Percentiles rank a stretch among this genome's conserved stretches.
phyloP scores from a whole-genome alignment of 202 grass and related monocot species.

The Dendrocalamus latiflorus region DNA sequence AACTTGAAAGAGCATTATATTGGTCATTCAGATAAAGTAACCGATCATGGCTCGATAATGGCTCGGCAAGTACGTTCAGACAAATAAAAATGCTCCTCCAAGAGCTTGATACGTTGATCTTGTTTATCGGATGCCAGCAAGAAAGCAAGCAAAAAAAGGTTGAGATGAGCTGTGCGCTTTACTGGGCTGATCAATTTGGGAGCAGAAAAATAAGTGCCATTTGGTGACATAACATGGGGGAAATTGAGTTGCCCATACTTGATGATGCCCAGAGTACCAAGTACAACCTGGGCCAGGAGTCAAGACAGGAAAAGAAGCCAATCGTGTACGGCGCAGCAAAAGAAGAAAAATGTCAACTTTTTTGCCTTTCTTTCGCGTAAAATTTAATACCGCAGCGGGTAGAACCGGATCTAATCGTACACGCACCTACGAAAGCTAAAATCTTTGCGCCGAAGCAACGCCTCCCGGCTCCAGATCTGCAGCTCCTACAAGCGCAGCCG shows the following conservation, averaged over 20 bases:
- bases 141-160: background rate
- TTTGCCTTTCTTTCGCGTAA: background rate
- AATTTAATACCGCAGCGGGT: background rate
- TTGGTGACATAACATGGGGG: background rate
- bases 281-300: slow-evolving; percentile 22
- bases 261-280: slow-evolving; percentile 14
- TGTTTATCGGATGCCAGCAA: background rate
- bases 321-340: background rate
- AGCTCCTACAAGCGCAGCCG: background rate
- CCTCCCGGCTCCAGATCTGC: slow-evolving; percentile 1
- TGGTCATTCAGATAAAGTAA: slow-evolving; percentile 3
- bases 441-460: background rate
- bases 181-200: background rate
- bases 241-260: slow-evolving; percentile 5
- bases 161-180: slow-evolving; percentile 4
- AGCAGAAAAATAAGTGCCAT: background rate
- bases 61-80: background rate
- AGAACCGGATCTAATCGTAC: background rate
- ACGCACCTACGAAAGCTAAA: background rate
- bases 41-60: slow-evolving; percentile 26
- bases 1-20: background rate
- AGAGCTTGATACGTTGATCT: background rate
- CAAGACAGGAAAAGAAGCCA: slow-evolving; percentile 17
- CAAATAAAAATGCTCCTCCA: background rate
- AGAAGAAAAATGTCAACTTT: background rate